Base-by-base conservation (phyloP, 345 rosid species). In the Nasturtium officinale region DNA sequence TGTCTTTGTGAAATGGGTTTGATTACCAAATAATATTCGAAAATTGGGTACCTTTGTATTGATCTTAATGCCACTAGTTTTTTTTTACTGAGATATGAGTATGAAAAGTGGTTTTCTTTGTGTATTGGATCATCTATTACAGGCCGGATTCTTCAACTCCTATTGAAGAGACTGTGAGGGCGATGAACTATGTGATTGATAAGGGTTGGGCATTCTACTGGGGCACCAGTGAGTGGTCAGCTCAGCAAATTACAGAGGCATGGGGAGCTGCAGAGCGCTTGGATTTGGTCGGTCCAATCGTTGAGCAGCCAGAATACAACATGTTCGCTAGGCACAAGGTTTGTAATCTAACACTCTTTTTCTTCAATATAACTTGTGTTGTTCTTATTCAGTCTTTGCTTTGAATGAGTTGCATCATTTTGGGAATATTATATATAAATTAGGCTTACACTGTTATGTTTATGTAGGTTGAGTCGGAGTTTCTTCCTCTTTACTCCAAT, bases 191-290 rank as follows among this genome's bases (percentile, higher is more conserved):
- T 59, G 96, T 91, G 67, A 91, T 95, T 47, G 99, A 95, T 71
- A 91, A 95, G 67, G 99, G 99, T 4, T 88, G 92, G 99, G 98
- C 99, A 5, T 95, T 95, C 67, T 95, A 95, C 67, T 95, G 99
- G 98, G 99, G 98, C 3, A 95, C 99, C 12, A 95, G 98, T 72
- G 99, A 95, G 81, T 95, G 98, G 99, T 86, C 99, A 1, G 88
- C 97, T 2, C 99, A 95, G 50, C 99, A 95, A 76, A 87, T 95
- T 74, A 95, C 99, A 11, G 99, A 91, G 77, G 99, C 99, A 5
- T 95, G 97, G 98, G 96, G 93, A 38, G 37, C 86, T 70, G 99
- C 97, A 0, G 86, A 91, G 73, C 83, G 87, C 66, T 65, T 91
- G 82, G 99, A 91, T 76, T 26, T 95, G 86, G 87, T 88, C 48